Conservation (phyloP, 176 grass and related monocot genomes). For the Rhynchospora tenuis region DNA sequence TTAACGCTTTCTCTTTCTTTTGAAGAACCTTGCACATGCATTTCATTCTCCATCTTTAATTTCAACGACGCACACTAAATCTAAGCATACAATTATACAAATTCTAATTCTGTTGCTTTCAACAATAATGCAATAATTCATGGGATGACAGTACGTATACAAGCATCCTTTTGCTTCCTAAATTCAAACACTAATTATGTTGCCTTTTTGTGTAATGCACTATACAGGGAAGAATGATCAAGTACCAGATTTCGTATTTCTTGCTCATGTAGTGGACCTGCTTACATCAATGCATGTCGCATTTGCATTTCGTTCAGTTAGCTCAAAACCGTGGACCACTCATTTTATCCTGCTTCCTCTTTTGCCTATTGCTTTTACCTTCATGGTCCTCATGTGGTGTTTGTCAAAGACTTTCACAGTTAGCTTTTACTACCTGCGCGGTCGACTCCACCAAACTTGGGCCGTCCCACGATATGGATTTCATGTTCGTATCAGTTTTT, state of each 20-base stretch:
- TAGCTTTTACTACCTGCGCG: conserved; percentile 64
- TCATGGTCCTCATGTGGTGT: conserved; percentile 60
- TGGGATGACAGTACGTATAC: neutral
- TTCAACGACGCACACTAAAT: no score
- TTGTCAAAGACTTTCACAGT: conserved; percentile 83
- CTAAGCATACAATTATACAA: neutral
- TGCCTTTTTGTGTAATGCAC: neutral
- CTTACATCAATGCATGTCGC: conserved; percentile 63
- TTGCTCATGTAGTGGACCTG: conserved; percentile 76
- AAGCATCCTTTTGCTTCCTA: neutral
- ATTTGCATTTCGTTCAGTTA: conserved; percentile 62
- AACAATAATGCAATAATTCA: neutral
- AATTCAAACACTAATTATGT: neutral
- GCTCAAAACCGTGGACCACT: conserved; percentile 40
- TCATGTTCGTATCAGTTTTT: conserved; percentile 38
- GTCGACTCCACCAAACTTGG: conserved; percentile 66
- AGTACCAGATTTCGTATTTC: conserved; percentile 82
- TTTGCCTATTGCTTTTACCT: conserved; percentile 42
- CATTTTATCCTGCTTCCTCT: conserved; percentile 39
- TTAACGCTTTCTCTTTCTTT: neutral
- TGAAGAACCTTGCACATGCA: neutral
- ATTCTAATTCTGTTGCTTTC: neutral
- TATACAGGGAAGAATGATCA: conserved; percentile 58
- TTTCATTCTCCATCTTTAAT: neutral
- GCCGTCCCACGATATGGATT: conserved; percentile 76